These are phyloP conservation scores for Phytomonas francai DNA, from an alignment of 208 protist genomes.

Conservation along the genomic window DNA sequence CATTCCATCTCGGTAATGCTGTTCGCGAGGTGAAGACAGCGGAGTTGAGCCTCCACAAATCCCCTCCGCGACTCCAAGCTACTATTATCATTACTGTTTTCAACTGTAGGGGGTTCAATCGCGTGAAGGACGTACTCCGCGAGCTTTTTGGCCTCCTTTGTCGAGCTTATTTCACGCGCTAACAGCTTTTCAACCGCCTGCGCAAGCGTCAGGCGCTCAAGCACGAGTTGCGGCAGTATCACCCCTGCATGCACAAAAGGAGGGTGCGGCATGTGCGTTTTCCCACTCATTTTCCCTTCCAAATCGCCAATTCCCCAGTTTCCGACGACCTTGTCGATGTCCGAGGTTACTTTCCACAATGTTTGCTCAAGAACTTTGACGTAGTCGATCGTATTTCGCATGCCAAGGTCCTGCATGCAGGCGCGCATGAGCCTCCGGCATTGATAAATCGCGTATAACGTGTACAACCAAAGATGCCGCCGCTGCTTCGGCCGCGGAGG, in stretches of 20 bases:
- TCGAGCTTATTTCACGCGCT: conserved; percentile 18
- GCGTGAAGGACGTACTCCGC: conserved; percentile 29
- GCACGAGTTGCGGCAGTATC: conserved; percentile 15
- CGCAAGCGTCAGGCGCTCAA: conserved; percentile 40
- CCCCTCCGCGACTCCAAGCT: not conserved
- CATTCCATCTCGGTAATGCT: conserved; percentile 47
- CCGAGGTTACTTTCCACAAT: conserved; percentile 60
- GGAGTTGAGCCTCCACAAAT: not conserved
- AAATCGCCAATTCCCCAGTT: not conserved
- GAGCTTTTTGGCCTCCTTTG: conserved; percentile 25
- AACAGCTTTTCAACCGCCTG: conserved; percentile 37
- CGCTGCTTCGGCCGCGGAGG: conserved; percentile 14
- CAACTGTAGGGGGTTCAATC: not conserved
- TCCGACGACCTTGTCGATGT: conserved; percentile 46
- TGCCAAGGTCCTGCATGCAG: conserved; percentile 72
- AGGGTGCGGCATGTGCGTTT: not conserved
- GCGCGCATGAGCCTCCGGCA: conserved; percentile 40
- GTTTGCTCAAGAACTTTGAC: conserved; percentile 70
- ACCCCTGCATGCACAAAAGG: not conserved
- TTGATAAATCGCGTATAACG: conserved; percentile 48
- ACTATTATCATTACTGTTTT: not conserved
- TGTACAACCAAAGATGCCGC: conserved; percentile 26
- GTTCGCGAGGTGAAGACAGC: conserved; percentile 25
- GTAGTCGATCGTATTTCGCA: conserved; percentile 60
- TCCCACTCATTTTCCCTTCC: not conserved